Percentiles rank a stretch among this genome's conserved stretches.
phyloP scores from a whole-genome alignment of 768 basidiomycete species.

The Tylopilus subfusipes region DNA sequence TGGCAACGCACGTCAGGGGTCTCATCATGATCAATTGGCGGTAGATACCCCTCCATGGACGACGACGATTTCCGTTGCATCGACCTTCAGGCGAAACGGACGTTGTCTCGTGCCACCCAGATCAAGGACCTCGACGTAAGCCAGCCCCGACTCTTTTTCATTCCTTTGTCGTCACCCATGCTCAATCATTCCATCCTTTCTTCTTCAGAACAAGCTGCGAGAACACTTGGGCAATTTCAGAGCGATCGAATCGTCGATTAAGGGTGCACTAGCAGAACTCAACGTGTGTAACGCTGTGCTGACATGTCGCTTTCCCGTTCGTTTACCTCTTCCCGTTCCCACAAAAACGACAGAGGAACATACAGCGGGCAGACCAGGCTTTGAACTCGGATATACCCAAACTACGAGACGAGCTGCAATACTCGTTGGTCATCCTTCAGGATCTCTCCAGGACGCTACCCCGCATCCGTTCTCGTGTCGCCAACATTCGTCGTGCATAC shows the following conservation, averaged over 20 bases:
- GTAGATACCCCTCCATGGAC: conserved; percentile 11
- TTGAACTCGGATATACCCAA: conserved; percentile 58
- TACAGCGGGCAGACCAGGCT: conserved; percentile 56
- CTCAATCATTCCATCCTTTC: not conserved
- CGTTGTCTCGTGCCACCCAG: conserved; percentile 46
- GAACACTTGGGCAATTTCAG: conserved; percentile 73
- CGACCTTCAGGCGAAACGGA: conserved; percentile 44
- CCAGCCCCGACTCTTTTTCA: not conserved
- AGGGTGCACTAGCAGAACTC: conserved; percentile 58
- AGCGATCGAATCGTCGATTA: conserved; percentile 65
- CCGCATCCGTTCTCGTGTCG: conserved; percentile 55
- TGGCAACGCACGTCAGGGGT: conserved; percentile 10
- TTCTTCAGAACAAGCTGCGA: conserved; percentile 54
- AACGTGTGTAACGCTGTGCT: conserved; percentile 41
- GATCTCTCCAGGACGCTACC: conserved; percentile 61
- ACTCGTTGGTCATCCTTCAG: conserved; percentile 53
- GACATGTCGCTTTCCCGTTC: not conserved
- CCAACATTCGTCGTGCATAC: conserved; percentile 61
- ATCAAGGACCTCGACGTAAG: conserved; percentile 62
- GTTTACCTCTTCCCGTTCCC: not conserved
- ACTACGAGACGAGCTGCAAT: conserved; percentile 57
- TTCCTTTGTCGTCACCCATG: not conserved
- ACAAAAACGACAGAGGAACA: conserved; percentile 44
- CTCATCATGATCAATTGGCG: conserved; percentile 4
- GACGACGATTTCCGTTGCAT: conserved; percentile 20